Base-by-base conservation (phyloP, 1,284 basidiomycete species). In the Rhodofomes roseus region DNA sequence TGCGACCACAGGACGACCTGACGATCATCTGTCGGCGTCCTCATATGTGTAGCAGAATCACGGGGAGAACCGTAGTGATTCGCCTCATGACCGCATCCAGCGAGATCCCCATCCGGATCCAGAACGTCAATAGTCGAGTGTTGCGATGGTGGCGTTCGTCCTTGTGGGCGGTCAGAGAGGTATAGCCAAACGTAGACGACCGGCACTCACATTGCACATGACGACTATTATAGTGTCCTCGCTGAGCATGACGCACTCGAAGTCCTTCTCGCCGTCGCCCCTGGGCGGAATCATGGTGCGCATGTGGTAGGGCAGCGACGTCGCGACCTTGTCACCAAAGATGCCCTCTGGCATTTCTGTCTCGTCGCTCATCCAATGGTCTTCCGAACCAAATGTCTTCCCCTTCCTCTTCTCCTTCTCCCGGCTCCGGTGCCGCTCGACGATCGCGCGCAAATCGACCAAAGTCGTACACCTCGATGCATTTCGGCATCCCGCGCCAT, bases 191-290 rank as follows among this genome's bases (percentile, higher is more conserved):
- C 8, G 29, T 44, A 25, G 25, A 18, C 14, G 18, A 12, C 18
- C 27, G 18, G 27, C 55, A 56, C 77, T 65, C 65, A 83, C 82
- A 65, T 79, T 74, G 40, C 53, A 54, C 36, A 85, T 80, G 11
- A 83, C 67, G 48, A 86, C 69, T 7, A 86, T 69, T 7, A 86
- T 65, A 62, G 72, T 74, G 68, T 86, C 84, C 67, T 85, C 83
- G 63, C 76, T 80, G 70, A 83, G 77, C 79, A 86, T 79, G 12
- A 76, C 78, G 39, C 72, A 68, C 63, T 71, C 62, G 40, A 63
- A 66, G 50, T 67, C 63, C n/a, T 59, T 59, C 50, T 65, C 61
- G 55, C 61, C 60, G 56, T 56, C 58, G 5, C 57, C 56, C 11
- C 53, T 40, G n/a, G 65, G 63, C 43, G 68, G 41, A 34, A 60